Evolutionary conservation across 768 basidiomycete genomes (phyloP), one percentile per base, ranked within the genome.

Genomic region (Kwoniella newhampshirensis): DNA sequence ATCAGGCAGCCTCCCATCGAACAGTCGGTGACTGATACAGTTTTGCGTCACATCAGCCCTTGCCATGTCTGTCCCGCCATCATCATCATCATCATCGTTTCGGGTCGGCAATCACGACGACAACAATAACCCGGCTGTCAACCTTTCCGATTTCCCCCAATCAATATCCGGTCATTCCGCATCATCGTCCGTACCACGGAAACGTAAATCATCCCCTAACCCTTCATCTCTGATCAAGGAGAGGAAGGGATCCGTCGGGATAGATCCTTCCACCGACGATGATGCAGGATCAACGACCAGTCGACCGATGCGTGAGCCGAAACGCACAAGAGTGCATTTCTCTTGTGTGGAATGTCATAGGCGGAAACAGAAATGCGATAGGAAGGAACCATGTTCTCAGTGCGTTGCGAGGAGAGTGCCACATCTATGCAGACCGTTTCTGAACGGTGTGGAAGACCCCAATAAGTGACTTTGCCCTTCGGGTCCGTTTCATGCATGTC

Each of bases 361-460:
- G 12, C 47, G 74, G 23, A 75, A 75, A 57, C 74, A 75, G 61
- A 75, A 75, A 59, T 75, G 71, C 46, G 70, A 70, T 56, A 50
- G 70, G 37, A 66, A 69, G 54, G 63, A 76, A 54, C 75, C 75
- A 2, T 76, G 71, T 49, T 68, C 68, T 9, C 74, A 77, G 49
- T 76, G 77, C 55, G 71, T 77, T 13, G 74, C 73, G 4, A 61
- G 77, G 21, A 68, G 73, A 40, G 77, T 77, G 0, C 77, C 77
- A 1, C 75, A 77, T 58, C 69, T 77, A 2, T 77, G 77, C 51
- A 46, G 77, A 49, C 75, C 75, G 6, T 77, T 77, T 60, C 56
- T 77, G 35, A 76, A 75, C 56, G 75, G 75, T 4, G 71, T 67
- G 4, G 74, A 77, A 44, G 76, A 75, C 60, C 72, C 75, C 0